These are phyloP conservation scores for Asterophora lycoperdoides DNA, from an alignment of 768 basidiomycete species.

Conservation along the genomic window DNA sequence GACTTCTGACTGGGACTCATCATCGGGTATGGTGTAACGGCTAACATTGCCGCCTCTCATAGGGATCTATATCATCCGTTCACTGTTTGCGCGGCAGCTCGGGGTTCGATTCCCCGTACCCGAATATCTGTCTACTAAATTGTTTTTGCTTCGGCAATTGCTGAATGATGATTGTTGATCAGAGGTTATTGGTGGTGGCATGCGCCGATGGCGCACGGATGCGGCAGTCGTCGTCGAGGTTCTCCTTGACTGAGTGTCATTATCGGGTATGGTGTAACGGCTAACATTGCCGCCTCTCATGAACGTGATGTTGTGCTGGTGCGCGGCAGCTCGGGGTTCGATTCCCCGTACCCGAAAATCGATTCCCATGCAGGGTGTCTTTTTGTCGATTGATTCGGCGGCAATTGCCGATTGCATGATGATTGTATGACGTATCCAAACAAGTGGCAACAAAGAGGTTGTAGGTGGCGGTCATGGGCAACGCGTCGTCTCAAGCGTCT, in stretches of 20 bases:
- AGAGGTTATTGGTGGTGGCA: too few relatives aligned
- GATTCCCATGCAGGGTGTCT: too few relatives aligned
- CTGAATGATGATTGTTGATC: too few relatives aligned
- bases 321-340: conserved; percentile 55
- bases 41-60: conserved; percentile 64
- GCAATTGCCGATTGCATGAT: too few relatives aligned
- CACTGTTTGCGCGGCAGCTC: conserved; percentile 50
- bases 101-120: conserved; percentile 57
- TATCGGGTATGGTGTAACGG: conserved; percentile 54
- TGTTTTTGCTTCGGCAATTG: too few relatives aligned
- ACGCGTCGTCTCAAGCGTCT: conserved; percentile 6
- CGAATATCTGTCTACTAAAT: conserved; percentile 33
- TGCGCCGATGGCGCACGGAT: too few relatives aligned
- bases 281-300: conserved; percentile 64
- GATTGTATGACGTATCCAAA: not conserved
- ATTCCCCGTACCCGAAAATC: conserved; percentile 53
- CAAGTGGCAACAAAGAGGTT: not conserved
- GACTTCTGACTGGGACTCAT: too few relatives aligned
- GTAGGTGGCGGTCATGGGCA: conserved; percentile 6
- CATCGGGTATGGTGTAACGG: conserved; percentile 54
- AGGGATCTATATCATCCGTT: too few relatives aligned
- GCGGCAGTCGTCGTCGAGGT: too few relatives aligned
- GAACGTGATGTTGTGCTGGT: too few relatives aligned
- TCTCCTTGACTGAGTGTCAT: too few relatives aligned
- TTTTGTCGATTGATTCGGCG: too few relatives aligned